Base-by-base conservation (phyloP, 2,329 filamentous ascomycete species). In the Aspergillus melleus region DNA sequence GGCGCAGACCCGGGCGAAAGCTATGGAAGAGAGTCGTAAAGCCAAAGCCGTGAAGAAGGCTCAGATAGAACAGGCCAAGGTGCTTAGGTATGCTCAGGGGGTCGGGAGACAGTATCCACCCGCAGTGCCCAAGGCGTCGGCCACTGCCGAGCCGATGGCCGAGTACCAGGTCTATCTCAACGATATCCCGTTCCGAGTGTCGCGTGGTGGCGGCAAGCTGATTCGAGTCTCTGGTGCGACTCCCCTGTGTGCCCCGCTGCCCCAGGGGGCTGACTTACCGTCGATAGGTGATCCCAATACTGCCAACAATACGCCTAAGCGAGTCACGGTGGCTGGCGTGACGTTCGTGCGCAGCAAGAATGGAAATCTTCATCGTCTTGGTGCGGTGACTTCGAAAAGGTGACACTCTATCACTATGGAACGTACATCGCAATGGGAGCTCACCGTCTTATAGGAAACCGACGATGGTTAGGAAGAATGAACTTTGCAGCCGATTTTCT, bases 311-410 rank as follows among this genome's bases (percentile, higher is more conserved):
- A 96, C 92, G 2, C 92, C 92, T 0, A 95, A 92, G 76, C 85
- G 83, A 64, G 84, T 88, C 46, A 79, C 81, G 6, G 80, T 96
- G 61, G 90, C 89, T 55, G 91, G 91, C 47, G 90, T 96, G 68
- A 87, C 85, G 64, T 96, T 96, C 72, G 84, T 91, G 69, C 86
- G 92, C 66, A 96, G 91, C 76, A 96, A 94, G 74, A 90, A 89
- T 67, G 92, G 92, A 62, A 96, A 96, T 68, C 84, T 96, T 26
- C 89, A 93, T 70, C 89, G 91, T 57, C 84, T 90, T 69, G 88
- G 90, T 64, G 83, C 92, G 58, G 84, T 94, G 61, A 88, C 88
- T 73, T 87, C 88, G 63, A 89, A 91, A 75, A 88, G 86, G 90
- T 94, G 61, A 61, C 66, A 86, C 66, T 60, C 55, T 51, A 60